Evolutionary conservation across 179 eudicot species (phyloP).

Genomic region (Heliamphora pulchella): DNA sequence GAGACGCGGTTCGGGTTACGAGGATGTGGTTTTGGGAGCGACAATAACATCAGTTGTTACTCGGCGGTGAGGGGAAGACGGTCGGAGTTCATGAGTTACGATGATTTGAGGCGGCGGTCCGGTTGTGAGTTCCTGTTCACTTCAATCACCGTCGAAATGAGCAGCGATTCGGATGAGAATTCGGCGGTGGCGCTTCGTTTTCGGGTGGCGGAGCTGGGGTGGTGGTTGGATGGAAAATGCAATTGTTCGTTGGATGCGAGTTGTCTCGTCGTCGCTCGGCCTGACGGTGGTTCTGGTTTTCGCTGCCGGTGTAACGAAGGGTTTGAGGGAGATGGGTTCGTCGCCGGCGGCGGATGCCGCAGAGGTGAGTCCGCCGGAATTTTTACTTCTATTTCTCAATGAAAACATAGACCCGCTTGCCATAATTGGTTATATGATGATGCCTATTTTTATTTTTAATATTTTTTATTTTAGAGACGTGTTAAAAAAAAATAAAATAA

Average conservation of each 20-base stretch:
- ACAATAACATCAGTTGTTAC: slow-evolving; percentile 37
- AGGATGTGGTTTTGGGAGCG: slow-evolving; percentile 16
- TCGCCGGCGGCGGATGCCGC: slow-evolving; percentile 45
- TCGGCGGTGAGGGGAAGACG: slow-evolving; percentile 7
- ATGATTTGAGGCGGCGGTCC: slow-evolving; percentile 16
- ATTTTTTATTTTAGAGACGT: too few relatives aligned
- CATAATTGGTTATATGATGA: too few relatives aligned
- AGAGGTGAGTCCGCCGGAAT: slow-evolving; percentile 33
- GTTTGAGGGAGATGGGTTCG: slow-evolving; percentile 49
- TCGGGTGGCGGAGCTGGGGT: slow-evolving; percentile 40
- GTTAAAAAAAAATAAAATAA: too few relatives aligned
- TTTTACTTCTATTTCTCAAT: neutral
- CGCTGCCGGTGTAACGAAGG: slow-evolving; percentile 46
- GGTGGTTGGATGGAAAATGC: slow-evolving; percentile 55
- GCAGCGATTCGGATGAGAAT: neutral
- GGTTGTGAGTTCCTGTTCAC: slow-evolving; percentile 39
- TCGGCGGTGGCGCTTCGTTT: slow-evolving; percentile 43
- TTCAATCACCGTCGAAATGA: slow-evolving; percentile 33
- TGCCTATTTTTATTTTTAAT: too few relatives aligned
- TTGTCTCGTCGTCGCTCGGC: slow-evolving; percentile 17
- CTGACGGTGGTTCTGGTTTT: slow-evolving; percentile 5
- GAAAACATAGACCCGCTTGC: too few relatives aligned
- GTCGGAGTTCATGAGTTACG: slow-evolving; percentile 26
- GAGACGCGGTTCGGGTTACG: slow-evolving; percentile 20
- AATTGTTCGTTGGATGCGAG: slow-evolving; percentile 29